Conservation (phyloP, 352 stramenopile species). For the Phytophthora lateralis region DNA sequence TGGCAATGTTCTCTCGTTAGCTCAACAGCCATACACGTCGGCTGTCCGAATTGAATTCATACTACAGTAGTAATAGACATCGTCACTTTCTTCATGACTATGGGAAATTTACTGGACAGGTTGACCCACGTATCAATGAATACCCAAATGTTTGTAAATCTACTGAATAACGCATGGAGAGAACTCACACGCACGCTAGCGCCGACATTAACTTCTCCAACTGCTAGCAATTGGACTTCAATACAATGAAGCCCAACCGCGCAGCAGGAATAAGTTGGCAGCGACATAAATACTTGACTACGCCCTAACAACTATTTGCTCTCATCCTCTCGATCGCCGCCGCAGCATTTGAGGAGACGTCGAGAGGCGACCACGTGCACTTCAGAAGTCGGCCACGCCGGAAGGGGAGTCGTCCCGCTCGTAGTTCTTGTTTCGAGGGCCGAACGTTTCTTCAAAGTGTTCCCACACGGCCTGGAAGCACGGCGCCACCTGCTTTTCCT, state of each 20-base stretch:
- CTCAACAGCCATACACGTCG: conserved; percentile 5
- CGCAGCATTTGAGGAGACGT: conserved; percentile 16
- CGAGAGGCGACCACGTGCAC: conserved; percentile 14
- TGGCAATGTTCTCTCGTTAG: conserved; percentile 10
- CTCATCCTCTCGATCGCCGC: conserved; percentile 8
- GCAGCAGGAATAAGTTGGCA: conserved; percentile 19
- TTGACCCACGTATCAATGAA: conserved; percentile 9
- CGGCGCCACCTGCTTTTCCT: conserved; percentile 74
- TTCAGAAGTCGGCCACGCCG: conserved; percentile 62
- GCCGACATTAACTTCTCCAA: conserved; percentile 16
- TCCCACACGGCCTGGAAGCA: conserved; percentile 87
- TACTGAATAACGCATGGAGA: conserved; percentile 33
- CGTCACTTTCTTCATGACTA: not conserved
- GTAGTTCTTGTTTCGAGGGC: conserved; percentile 68
- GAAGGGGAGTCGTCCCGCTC: conserved; percentile 75
- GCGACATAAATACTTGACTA: conserved; percentile 60
- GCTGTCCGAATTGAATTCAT: conserved; percentile 18
- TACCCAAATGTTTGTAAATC: conserved; percentile 25
- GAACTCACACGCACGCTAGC: conserved; percentile 36
- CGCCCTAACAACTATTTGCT: conserved; percentile 46
- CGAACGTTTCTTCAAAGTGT: conserved; percentile 80
- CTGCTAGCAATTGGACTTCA: conserved; percentile 9
- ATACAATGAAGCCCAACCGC: conserved; percentile 24
- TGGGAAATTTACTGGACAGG: not conserved
- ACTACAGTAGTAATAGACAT: conserved; percentile 16